Percentiles rank a stretch among this genome's conserved stretches.
These are phyloP conservation scores for Tolypocladium ophioglossoides DNA, from an alignment of 2,329 filamentous ascomycete genomes.

Conservation along the genomic window DNA sequence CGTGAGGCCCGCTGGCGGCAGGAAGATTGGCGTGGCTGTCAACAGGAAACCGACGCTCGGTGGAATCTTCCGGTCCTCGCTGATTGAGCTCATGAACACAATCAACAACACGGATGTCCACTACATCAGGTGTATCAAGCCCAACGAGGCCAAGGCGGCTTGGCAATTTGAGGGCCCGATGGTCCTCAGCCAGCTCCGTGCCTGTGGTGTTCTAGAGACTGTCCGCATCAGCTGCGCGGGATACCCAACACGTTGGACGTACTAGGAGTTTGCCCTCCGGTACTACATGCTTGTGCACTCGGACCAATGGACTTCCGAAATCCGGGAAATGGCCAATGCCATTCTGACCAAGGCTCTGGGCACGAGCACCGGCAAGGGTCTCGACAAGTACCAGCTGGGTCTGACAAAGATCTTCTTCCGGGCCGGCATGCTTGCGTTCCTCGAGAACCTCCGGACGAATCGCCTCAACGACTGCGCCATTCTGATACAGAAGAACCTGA, in stretches of 20 bases:
- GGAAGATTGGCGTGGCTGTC: conserved; percentile 83
- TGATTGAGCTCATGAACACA: conserved; percentile 96
- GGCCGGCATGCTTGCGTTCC: conserved; percentile 94
- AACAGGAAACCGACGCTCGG: conserved; percentile 95
- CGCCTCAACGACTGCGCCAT: conserved; percentile 89
- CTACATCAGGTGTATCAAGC: conserved; percentile 98
- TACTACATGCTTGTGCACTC: conserved; percentile 98
- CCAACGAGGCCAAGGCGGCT: conserved; percentile 89
- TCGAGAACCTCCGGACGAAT: conserved; percentile 86
- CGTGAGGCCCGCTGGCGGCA: conserved; percentile 70
- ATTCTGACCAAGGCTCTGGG: conserved; percentile 85
- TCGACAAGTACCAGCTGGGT: conserved; percentile 95
- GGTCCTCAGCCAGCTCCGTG: conserved; percentile 93
- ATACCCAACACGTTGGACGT: conserved; percentile 96
- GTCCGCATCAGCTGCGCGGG: conserved; percentile 95
- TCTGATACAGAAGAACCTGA: conserved; percentile 97
- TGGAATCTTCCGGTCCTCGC: conserved; percentile 95
- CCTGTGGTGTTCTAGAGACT: conserved; percentile 97
- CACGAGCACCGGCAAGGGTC: conserved; percentile 58
- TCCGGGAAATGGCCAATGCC: conserved; percentile 84
- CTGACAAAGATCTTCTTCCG: conserved; percentile 99
- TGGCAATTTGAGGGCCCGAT: conserved; percentile 99
- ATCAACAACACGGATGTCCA: conserved; percentile 98
- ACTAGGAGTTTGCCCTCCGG: conserved; percentile 91
- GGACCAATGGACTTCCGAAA: conserved; percentile 82